Base-by-base conservation (phyloP, 768 basidiomycete genomes). In the Obba rivulosa region DNA sequence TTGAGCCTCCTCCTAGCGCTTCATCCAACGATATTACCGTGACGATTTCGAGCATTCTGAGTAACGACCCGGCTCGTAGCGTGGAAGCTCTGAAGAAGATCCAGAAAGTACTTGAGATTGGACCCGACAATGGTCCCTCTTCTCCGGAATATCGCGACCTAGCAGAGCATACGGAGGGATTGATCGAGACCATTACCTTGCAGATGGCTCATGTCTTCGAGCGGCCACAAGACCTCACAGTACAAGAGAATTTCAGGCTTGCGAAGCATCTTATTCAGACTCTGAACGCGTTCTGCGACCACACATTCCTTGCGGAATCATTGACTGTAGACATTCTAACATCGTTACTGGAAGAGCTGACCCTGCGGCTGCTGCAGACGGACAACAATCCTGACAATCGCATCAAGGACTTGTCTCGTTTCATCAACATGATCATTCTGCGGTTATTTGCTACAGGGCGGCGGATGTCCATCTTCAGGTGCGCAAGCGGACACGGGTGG, bases 251-350 rank as follows among this genome's bases (percentile, higher is more conserved):
- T 59, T 93, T 96, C 70, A 80, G 96, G 35, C 74, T 99, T 8
- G 92, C 94, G 41, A 99, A 99, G 67, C 96, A 98, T 66, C 79
- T 98, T 45, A 95, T 98, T 53, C 94, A 97, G 66, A 94, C 94
- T 0, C 78, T 97, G 23, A 93, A 94, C 58, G 87, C 88, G 21
- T 92, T 97, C 64, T 95, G 93, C 59, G 93, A 97, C 60, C 91
- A 94, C 62, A 68, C 82, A 5, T 78, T 89, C 53, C 76, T 99
- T 41, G 90, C 92, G 10, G 88, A 93, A 62, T 89, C 88, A 8
- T 63, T 98, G 48, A 87, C 88, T 0, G 83, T 92, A 36, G 85
- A 87, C 49, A 88, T 89, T 43, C 67, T 98, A 51, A 89, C 87
- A 9, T 80, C 85, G 1, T 69, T 99, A n/a, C 71, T 98, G 48